These are phyloP conservation scores for Neopestalotiopsis clavispora DNA, from an alignment of 2,329 filamentous ascomycete genomes.

Conservation along the genomic window DNA sequence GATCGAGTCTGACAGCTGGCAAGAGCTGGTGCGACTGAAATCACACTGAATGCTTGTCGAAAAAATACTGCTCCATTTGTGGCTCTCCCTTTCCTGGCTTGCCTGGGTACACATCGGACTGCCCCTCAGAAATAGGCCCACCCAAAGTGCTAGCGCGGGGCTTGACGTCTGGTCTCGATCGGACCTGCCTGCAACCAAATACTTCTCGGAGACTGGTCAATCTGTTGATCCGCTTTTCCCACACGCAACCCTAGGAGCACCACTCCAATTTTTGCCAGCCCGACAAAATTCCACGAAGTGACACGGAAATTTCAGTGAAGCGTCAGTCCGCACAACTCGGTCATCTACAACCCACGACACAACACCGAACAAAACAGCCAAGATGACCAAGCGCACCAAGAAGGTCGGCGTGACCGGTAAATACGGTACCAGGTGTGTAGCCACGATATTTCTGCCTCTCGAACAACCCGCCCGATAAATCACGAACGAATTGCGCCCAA, in stretches of 20 bases:
- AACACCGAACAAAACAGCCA: constrained; percentile 51
- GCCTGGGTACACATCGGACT: neutral
- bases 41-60: too few species aligned
- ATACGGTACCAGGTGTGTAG: constrained; percentile 90
- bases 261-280: constrained; percentile 8
- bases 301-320: constrained; percentile 7
- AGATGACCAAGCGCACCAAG: constrained; percentile 96
- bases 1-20: neutral
- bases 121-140: neutral
- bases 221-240: constrained; percentile 8
- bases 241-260: constrained; percentile 9
- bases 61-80: neutral
- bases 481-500: constrained; percentile 7
- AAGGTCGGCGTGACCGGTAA: constrained; percentile 99
- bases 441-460: constrained; percentile 22
- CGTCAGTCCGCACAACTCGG: constrained; percentile 27
- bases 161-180: neutral
- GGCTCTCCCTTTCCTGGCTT: neutral
- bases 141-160: neutral
- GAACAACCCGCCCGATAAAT: constrained; percentile 17
- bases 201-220: neutral
- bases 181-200: neutral
- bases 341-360: constrained; percentile 29
- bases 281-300: constrained; percentile 4
- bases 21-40: neutral